phyloP scores from a whole-genome alignment of 768 basidiomycete genomes.

The Leccinum subgranulosum region DNA sequence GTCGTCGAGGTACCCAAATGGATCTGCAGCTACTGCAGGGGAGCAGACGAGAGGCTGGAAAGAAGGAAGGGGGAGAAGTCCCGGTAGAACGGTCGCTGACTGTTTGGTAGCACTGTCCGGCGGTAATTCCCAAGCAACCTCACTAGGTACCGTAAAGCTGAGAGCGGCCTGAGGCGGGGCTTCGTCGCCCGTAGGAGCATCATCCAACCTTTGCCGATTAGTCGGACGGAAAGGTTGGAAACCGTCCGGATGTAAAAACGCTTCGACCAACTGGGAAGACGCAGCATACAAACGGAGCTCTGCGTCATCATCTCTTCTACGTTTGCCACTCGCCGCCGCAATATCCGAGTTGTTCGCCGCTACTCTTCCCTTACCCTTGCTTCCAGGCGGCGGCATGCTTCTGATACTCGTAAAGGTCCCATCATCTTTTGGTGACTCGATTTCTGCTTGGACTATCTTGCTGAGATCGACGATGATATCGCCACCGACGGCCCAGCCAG shows the following conservation, averaged over 20 bases:
- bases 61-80: background rate
- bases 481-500: constrained; percentile 85
- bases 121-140: background rate
- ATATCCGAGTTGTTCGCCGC: constrained; percentile 7
- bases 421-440: constrained; percentile 55
- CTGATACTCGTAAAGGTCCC: constrained; percentile 60
- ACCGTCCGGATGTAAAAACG: constrained; percentile 39
- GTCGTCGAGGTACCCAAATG: constrained; percentile 59
- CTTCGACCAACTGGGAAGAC: constrained; percentile 53
- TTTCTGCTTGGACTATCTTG: constrained; percentile 62
- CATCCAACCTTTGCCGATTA: constrained; percentile 18
- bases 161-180: background rate
- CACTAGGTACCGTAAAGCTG: background rate
- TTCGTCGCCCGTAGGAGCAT: background rate
- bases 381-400: constrained; percentile 48
- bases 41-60: background rate
- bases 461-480: constrained; percentile 82
- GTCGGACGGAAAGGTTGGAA: constrained; percentile 17
- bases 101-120: background rate
- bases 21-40: constrained; percentile 38
- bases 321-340: constrained; percentile 38
- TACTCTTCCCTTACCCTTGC: constrained; percentile 52
- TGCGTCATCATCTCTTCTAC: constrained; percentile 55
- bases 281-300: constrained; percentile 49
- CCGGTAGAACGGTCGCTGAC: constrained; percentile 17